These are phyloP conservation scores for Penicillium crustosum DNA, from an alignment of 2,329 filamentous ascomycete species.

Conservation along the genomic window DNA sequence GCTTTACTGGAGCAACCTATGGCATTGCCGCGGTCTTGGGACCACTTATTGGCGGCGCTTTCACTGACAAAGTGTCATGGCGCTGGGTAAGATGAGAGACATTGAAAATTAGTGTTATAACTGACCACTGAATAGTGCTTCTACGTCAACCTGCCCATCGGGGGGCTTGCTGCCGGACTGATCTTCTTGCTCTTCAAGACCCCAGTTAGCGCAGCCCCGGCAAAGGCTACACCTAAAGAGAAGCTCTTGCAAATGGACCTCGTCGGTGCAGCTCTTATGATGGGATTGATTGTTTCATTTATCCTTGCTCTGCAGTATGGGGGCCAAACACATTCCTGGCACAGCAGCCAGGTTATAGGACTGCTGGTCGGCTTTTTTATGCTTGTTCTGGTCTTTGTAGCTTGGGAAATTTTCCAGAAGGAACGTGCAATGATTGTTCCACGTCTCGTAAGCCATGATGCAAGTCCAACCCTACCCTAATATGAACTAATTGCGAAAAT, in stretches of 20 bases:
- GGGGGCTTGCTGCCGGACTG: constrained; percentile 19
- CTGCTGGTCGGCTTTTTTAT: constrained; percentile 45
- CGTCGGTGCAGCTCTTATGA: constrained; percentile 42
- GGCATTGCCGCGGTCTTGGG: constrained; percentile 51
- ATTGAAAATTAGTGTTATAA: background rate
- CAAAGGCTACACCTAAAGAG: constrained; percentile 21
- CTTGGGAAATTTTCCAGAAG: constrained; percentile 39
- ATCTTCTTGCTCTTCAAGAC: constrained; percentile 31
- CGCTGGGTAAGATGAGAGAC: constrained; percentile 38
- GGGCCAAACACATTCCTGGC: constrained; percentile 40
- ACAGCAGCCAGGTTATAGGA: constrained; percentile 45
- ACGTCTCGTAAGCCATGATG: constrained; percentile 30
- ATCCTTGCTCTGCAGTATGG: constrained; percentile 51
- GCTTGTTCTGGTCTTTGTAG: constrained; percentile 38
- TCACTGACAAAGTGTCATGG: constrained; percentile 48
- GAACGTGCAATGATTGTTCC: constrained; percentile 44
- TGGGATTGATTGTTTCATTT: constrained; percentile 42
- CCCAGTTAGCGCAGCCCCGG: constrained; percentile 10
- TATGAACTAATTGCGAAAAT: background rate
- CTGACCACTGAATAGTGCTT: constrained; percentile 19
- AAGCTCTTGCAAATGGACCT: constrained; percentile 49
- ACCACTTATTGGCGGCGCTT: constrained; percentile 49
- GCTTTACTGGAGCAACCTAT: constrained; percentile 51
- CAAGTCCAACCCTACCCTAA: background rate
- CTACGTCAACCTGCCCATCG: constrained; percentile 33